Evolutionary conservation across 208 protist genomes (phyloP).

Genomic region (Herpetomonas muscarum): DNA sequence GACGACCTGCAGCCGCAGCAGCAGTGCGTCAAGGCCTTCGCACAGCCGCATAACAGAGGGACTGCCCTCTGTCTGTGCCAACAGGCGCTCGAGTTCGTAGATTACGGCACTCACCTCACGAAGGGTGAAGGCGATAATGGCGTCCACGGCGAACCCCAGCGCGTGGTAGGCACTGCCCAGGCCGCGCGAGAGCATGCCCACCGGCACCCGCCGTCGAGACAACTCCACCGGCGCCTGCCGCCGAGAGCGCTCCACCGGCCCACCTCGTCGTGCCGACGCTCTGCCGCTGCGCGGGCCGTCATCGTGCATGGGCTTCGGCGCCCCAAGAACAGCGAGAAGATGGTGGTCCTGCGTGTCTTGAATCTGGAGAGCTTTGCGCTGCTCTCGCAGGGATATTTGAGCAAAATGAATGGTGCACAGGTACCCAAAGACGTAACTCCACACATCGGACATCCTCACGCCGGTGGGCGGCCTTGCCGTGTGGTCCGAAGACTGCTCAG

Average conservation of each 20-base stretch:
- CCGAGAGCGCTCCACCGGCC: not conserved
- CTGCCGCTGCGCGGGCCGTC: not conserved
- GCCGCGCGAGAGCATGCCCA: conserved; percentile 25
- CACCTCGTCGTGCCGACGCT: not conserved
- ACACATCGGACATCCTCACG: conserved; percentile 39
- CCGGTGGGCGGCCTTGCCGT: not conserved
- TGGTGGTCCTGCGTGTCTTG: conserved; percentile 37
- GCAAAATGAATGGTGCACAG: conserved; percentile 76
- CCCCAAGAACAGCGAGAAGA: conserved; percentile 35
- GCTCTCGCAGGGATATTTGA: conserved; percentile 51
- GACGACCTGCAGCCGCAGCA: conserved; percentile 49
- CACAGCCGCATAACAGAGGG: conserved; percentile 62
- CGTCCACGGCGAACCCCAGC: conserved; percentile 73
- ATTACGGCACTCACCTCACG: conserved; percentile 36
- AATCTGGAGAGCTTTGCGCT: conserved; percentile 60
- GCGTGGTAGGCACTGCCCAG: conserved; percentile 74
- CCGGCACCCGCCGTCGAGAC: not conserved
- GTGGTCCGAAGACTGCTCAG: not conserved
- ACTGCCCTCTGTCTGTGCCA: conserved; percentile 11
- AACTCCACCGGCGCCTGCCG: not conserved
- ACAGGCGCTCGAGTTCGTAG: conserved; percentile 49
- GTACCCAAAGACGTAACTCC: conserved; percentile 83
- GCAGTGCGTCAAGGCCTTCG: conserved; percentile 51
- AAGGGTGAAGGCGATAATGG: conserved; percentile 68
- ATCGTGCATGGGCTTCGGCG: not conserved